Conservation (phyloP, 179 eudicot genomes). For the Camellia oleifera region DNA sequence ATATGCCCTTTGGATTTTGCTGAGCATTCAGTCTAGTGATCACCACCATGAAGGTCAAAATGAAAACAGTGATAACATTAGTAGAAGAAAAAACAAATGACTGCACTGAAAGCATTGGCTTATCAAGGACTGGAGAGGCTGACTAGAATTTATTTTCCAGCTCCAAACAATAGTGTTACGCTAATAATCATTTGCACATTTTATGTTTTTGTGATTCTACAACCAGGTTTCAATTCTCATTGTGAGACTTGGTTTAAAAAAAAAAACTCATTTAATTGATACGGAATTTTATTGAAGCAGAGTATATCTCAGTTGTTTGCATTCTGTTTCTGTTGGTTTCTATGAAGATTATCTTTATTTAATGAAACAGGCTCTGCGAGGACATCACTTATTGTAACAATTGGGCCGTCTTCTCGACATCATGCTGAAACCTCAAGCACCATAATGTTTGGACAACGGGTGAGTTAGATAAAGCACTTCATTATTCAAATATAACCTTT, state of each 20-base stretch:
- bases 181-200: background rate
- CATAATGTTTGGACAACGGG: conserved; percentile 95
- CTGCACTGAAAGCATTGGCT: background rate
- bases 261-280: background rate
- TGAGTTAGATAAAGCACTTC: conserved; percentile 31
- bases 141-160: background rate
- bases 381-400: conserved; percentile 86
- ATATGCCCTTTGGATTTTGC: too few species aligned
- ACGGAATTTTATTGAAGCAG: background rate
- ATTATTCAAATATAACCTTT: background rate
- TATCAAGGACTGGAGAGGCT: background rate
- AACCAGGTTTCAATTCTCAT: background rate
- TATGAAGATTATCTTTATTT: background rate
- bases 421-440: conserved; percentile 90
- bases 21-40: too few species aligned
- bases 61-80: too few species aligned
- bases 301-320: background rate
- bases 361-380: conserved; percentile 75
- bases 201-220: background rate
- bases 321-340: background rate
- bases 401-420: conserved; percentile 92
- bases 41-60: too few species aligned
- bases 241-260: background rate
- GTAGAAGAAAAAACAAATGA: too few species aligned
- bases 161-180: background rate